phyloP scores from a whole-genome alignment of 2,329 filamentous ascomycete species.

The Emmonsiellopsis sp. region DNA sequence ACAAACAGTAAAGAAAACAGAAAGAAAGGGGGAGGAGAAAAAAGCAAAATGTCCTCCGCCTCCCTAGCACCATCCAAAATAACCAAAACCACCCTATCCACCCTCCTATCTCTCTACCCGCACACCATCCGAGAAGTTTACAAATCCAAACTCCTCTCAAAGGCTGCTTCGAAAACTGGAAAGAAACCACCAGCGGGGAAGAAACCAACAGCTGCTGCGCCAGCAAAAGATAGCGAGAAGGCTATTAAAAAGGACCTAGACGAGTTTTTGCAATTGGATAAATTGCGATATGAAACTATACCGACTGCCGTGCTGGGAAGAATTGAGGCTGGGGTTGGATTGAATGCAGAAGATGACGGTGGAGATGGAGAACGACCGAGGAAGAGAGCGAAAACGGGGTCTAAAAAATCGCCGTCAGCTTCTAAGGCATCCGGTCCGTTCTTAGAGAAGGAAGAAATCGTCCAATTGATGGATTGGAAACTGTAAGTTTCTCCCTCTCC shows the following conservation, averaged over 20 bases:
- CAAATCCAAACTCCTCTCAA: conserved; percentile 11
- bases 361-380: conserved; percentile 1
- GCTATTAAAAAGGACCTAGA: conserved; percentile 14
- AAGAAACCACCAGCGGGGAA: neutral
- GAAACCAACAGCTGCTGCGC: neutral
- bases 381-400: conserved; percentile 9
- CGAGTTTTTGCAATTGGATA: conserved; percentile 25
- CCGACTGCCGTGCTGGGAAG: conserved; percentile 16
- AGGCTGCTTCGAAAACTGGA: conserved; percentile 1
- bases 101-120: conserved; percentile 13
- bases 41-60: neutral
- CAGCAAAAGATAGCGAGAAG: conserved; percentile 5
- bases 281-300: conserved; percentile 28
- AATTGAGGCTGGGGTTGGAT: neutral
- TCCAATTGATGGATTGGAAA: conserved; percentile 36
- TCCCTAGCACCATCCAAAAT: conserved; percentile 6
- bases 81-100: conserved; percentile 5
- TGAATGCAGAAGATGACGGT: neutral
- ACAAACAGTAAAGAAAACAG: neutral
- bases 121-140: conserved; percentile 14
- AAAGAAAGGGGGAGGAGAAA: neutral
- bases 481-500: conserved; percentile 20
- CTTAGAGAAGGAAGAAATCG: conserved; percentile 26
- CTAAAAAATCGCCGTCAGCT: conserved; percentile 3
- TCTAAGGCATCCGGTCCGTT: conserved; percentile 8